These are phyloP conservation scores for Diaporthe sp. DNA, from an alignment of 2,329 filamentous ascomycete genomes.

Conservation along the genomic window DNA sequence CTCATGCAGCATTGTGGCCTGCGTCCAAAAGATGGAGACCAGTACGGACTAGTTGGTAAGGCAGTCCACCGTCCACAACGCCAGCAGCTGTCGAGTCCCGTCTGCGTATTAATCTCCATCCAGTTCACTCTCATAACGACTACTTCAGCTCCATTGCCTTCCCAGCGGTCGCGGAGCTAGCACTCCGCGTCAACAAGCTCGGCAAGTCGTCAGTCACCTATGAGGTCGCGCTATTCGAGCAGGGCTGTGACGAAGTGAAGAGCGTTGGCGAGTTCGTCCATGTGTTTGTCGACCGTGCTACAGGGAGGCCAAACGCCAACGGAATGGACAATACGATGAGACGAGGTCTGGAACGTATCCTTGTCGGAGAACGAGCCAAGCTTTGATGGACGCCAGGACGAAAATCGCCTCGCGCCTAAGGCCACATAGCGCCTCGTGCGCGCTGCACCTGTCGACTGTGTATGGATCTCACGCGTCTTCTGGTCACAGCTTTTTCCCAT, in stretches of 20 bases:
- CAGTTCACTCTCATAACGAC: constrained; percentile 85
- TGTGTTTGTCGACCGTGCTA: constrained; percentile 86
- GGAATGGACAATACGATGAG: constrained; percentile 76
- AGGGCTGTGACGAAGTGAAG: constrained; percentile 79
- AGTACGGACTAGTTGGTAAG: constrained; percentile 79
- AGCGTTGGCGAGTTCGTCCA: constrained; percentile 87
- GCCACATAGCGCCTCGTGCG: constrained; percentile 25
- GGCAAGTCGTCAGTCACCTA: constrained; percentile 91
- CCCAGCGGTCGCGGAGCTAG: constrained; percentile 85
- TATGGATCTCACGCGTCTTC: background rate
- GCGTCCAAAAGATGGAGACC: constrained; percentile 76
- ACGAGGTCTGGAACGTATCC: constrained; percentile 69
- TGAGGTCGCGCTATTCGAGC: constrained; percentile 88
- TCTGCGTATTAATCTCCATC: background rate
- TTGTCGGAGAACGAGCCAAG: constrained; percentile 53
- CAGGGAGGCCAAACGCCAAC: constrained; percentile 73
- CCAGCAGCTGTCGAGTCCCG: constrained; percentile 9
- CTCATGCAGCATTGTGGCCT: constrained; percentile 84
- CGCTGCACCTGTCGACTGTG: background rate
- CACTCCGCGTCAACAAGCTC: constrained; percentile 84
- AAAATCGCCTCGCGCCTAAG: constrained; percentile 5
- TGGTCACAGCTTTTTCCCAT: background rate
- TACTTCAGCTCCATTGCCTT: constrained; percentile 88
- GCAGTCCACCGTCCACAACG: background rate
- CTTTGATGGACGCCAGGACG: constrained; percentile 26